These are phyloP conservation scores for Leptographium procerum DNA, from an alignment of 2,329 filamentous ascomycete species.

Conservation along the genomic window DNA sequence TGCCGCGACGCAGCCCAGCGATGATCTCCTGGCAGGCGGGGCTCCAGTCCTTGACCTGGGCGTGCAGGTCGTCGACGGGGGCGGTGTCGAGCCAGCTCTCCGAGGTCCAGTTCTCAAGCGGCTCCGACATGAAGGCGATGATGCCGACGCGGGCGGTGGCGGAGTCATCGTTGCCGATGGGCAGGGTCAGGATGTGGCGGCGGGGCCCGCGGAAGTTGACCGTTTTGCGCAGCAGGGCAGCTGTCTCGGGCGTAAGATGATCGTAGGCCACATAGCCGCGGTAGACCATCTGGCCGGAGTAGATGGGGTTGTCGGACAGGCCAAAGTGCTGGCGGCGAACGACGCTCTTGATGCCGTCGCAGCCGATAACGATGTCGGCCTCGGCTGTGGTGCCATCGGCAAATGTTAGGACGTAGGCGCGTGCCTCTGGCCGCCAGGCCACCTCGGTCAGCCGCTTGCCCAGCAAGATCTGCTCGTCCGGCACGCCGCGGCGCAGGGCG, in stretches of 20 bases:
- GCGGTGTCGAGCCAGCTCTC: constrained; percentile 21
- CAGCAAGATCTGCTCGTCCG: constrained; percentile 3
- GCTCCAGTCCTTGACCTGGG: constrained; percentile 31
- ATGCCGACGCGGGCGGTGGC: constrained; percentile 18
- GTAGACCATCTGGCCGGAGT: constrained; percentile 50
- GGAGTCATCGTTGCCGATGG: constrained; percentile 23
- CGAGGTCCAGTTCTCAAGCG: constrained; percentile 11
- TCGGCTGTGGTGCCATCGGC: constrained; percentile 17
- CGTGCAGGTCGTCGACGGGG: constrained; percentile 27
- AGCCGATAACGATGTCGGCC: constrained; percentile 40
- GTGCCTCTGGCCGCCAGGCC: neutral
- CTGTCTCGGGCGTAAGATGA: constrained; percentile 8
- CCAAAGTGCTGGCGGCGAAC: constrained; percentile 31
- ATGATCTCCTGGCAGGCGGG: constrained; percentile 24
- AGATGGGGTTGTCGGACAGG: constrained; percentile 33
- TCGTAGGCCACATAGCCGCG: constrained; percentile 27
- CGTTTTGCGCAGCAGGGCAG: constrained; percentile 44
- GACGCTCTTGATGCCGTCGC: constrained; percentile 52
- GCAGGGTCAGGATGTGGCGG: constrained; percentile 25
- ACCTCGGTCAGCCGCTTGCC: constrained; percentile 5
- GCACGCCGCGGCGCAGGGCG: constrained; percentile 4
- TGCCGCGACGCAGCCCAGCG: constrained; percentile 32
- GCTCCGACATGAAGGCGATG: constrained; percentile 21
- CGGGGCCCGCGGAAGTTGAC: constrained; percentile 30
- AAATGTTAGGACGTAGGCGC: constrained; percentile 14